phyloP scores from a whole-genome alignment of 2,329 filamentous ascomycete genomes.

The Chaetomiaceae sp. region DNA sequence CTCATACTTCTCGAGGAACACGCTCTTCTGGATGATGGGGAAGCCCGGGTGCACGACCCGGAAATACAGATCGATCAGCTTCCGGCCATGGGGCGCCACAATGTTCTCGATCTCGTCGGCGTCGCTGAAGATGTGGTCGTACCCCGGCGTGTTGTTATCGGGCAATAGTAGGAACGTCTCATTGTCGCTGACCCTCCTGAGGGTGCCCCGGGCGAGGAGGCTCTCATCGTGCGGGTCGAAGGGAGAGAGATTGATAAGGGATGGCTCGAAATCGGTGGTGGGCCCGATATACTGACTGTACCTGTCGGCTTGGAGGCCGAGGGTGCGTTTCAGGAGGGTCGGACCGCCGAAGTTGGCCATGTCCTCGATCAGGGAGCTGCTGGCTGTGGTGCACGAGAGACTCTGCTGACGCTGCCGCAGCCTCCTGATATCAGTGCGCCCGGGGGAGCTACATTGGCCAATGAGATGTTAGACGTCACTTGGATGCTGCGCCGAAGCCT shows the following conservation, averaged over 20 bases:
- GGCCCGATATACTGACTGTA: constrained; percentile 81
- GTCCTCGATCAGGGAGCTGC: constrained; percentile 61
- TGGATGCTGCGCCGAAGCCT: constrained; percentile 22
- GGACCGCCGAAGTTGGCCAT: constrained; percentile 66
- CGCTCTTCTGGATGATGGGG: constrained; percentile 74
- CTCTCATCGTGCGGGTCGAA: constrained; percentile 81
- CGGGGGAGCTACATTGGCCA: constrained; percentile 51
- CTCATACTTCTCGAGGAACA: constrained; percentile 74
- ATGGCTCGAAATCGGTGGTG: constrained; percentile 78
- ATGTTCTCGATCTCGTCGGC: constrained; percentile 65
- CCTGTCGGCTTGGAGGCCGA: constrained; percentile 72
- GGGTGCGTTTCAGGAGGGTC: constrained; percentile 60
- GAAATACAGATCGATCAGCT: constrained; percentile 77
- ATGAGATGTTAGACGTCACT: constrained; percentile 43
- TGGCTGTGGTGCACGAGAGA: constrained; percentile 57
- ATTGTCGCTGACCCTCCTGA: constrained; percentile 70
- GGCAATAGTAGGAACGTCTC: constrained; percentile 79
- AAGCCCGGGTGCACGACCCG: constrained; percentile 74
- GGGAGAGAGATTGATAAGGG: constrained; percentile 73
- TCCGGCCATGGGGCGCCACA: constrained; percentile 71
- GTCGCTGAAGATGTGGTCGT: constrained; percentile 65
- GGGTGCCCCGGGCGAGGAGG: constrained; percentile 60
- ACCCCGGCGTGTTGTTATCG: constrained; percentile 66
- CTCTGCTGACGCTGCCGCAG: constrained; percentile 52
- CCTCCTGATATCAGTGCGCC: constrained; percentile 49